Percentiles rank a stretch among this genome's conserved stretches.
These are phyloP conservation scores for Sporothrix pseudoabietina DNA, from an alignment of 2,329 filamentous ascomycete genomes.

Conservation along the genomic window DNA sequence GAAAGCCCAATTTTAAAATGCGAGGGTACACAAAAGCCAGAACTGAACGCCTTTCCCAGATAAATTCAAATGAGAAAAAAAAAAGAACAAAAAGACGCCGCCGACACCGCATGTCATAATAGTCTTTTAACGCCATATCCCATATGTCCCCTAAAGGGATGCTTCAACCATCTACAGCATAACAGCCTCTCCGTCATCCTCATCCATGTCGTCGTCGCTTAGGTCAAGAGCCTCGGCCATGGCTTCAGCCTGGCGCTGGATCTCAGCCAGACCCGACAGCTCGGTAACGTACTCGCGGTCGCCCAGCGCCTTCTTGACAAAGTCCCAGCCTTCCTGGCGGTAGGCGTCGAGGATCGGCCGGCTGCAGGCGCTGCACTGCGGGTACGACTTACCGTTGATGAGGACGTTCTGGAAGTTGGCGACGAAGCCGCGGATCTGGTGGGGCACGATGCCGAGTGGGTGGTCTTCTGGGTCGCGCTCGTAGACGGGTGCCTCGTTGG, in stretches of 20 bases:
- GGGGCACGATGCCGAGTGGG: slow-evolving; percentile 70
- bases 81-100: not conserved
- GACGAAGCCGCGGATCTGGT: slow-evolving; percentile 78
- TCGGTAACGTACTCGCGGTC: slow-evolving; percentile 79
- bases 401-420: slow-evolving; percentile 73
- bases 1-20: not conserved
- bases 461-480: slow-evolving; percentile 61
- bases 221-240: slow-evolving; percentile 60
- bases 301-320: slow-evolving; percentile 72
- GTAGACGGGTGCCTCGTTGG: slow-evolving; percentile 46
- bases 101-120: not conserved
- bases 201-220: slow-evolving; percentile 58
- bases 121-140: not conserved
- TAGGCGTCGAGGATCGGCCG: slow-evolving; percentile 69
- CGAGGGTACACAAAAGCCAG: not conserved
- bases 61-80: not conserved
- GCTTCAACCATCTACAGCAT: slow-evolving; percentile 42
- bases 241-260: slow-evolving; percentile 62
- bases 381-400: slow-evolving; percentile 73
- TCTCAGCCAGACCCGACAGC: slow-evolving; percentile 71
- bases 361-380: slow-evolving; percentile 80
- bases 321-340: slow-evolving; percentile 69
- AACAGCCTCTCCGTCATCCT: slow-evolving; percentile 59
- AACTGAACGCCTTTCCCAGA: not conserved
- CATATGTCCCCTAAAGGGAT: not conserved